Evolutionary conservation across 1,284 basidiomycete genomes (phyloP).

Genomic region (Cutaneotrichosporon curvatum): DNA sequence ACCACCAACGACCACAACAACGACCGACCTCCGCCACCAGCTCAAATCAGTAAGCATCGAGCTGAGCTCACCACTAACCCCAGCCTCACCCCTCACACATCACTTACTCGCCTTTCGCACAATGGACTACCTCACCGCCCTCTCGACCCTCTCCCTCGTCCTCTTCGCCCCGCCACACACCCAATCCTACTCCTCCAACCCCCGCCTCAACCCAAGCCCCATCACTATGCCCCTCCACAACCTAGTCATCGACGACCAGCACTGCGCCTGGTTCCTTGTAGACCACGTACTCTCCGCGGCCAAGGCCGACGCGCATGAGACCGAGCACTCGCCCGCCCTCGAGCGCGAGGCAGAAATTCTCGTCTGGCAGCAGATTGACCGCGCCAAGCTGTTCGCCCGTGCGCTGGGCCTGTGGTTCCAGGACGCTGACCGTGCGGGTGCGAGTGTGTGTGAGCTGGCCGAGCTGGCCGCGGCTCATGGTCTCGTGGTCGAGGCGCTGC

Average conservation of each 20-base stretch:
- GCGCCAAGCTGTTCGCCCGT: conserved; percentile 31
- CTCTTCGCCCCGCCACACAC: conserved; percentile 23
- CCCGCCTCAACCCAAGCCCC: conserved; percentile 18
- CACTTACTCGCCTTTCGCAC: too few species aligned
- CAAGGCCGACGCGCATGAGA: neutral
- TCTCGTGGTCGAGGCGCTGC: conserved; percentile 6
- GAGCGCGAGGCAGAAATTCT: conserved; percentile 31
- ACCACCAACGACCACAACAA: too few species aligned
- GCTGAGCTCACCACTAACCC: too few species aligned
- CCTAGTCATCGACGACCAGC: conserved; percentile 26
- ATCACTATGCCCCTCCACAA: conserved; percentile 31
- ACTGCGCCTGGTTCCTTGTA: conserved; percentile 33
- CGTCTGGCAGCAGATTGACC: conserved; percentile 36
- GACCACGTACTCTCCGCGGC: conserved; percentile 24
- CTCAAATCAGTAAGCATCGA: too few species aligned
- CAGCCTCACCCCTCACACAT: too few species aligned
- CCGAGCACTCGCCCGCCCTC: neutral
- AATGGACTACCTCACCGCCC: conserved; percentile 41
- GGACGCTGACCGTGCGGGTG: conserved; percentile 12
- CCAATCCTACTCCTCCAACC: neutral
- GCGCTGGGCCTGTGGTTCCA: conserved; percentile 29
- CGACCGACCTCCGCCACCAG: too few species aligned
- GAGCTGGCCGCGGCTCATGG: conserved; percentile 20
- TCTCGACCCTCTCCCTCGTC: conserved; percentile 31
- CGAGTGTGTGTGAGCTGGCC: conserved; percentile 16